Evolutionary conservation across 2,329 filamentous ascomycete species (phyloP).

Genomic region (Pseudogymnoascus destructans): DNA sequence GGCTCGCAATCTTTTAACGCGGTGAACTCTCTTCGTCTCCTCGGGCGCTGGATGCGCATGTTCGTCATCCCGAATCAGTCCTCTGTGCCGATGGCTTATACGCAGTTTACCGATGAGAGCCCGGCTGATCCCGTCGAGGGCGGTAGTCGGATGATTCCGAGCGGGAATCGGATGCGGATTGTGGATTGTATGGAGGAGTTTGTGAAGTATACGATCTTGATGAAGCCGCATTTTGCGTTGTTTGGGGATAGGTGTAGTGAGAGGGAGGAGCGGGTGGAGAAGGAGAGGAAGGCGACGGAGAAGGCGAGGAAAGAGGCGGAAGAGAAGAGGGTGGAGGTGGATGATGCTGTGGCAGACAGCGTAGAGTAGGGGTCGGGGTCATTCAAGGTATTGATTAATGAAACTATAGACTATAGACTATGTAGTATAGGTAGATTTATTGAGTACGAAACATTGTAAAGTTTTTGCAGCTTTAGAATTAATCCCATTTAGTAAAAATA

Average conservation of each 20-base stretch:
- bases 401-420: background rate
- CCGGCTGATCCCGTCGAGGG: slow-evolving; percentile 20
- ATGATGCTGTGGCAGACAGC: background rate
- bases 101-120: slow-evolving; percentile 40
- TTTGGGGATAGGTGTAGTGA: slow-evolving; percentile 53
- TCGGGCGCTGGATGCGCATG: slow-evolving; percentile 60
- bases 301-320: slow-evolving; percentile 88
- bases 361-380: background rate
- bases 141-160: slow-evolving; percentile 39
- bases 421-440: background rate
- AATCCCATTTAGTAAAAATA: slow-evolving; percentile 35
- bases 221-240: slow-evolving; percentile 46
- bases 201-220: slow-evolving; percentile 54
- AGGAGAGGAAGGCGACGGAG: slow-evolving; percentile 13
- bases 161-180: slow-evolving; percentile 43
- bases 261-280: slow-evolving; percentile 30
- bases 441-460: background rate
- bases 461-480: slow-evolving; percentile 39
- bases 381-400: background rate
- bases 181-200: slow-evolving; percentile 60
- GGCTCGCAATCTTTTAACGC: slow-evolving; percentile 56
- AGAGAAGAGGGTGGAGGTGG: slow-evolving; percentile 80
- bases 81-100: slow-evolving; percentile 50
- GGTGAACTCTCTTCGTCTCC: slow-evolving; percentile 49
- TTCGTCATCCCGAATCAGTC: slow-evolving; percentile 54